These are phyloP conservation scores for Plasmodium sp. DNA, from an alignment of 169 alveolate genomes.

Conservation along the genomic window DNA sequence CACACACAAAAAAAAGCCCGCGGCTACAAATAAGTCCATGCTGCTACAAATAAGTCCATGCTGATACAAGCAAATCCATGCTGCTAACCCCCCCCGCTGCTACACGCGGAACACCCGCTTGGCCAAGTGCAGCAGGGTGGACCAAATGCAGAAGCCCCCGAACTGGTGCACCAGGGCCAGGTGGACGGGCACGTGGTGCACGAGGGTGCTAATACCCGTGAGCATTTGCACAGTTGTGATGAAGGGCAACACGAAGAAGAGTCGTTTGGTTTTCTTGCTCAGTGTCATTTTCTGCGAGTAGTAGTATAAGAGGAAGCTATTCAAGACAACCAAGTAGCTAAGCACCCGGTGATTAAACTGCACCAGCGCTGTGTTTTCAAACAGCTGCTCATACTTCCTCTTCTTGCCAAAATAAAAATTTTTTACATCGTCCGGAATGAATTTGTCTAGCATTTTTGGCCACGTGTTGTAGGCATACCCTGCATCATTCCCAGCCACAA, in stretches of 20 bases:
- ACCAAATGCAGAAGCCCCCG: constrained; percentile 81
- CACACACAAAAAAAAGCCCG: background rate
- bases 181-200: constrained; percentile 83
- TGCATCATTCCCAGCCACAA: constrained; percentile 92
- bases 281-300: constrained; percentile 37
- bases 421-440: constrained; percentile 82
- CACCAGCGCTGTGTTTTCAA: constrained; percentile 87
- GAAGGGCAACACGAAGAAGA: constrained; percentile 80
- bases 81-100: background rate
- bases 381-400: constrained; percentile 75
- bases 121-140: constrained; percentile 76
- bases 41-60: no score
- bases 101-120: background rate
- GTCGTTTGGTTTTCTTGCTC: constrained; percentile 71
- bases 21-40: background rate
- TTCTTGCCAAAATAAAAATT: constrained; percentile 36
- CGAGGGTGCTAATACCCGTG: constrained; percentile 78
- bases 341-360: constrained; percentile 90
- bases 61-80: no score
- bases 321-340: constrained; percentile 79
- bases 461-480: constrained; percentile 91
- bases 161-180: constrained; percentile 83
- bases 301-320: constrained; percentile 56
- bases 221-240: constrained; percentile 79
- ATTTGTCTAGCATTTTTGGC: constrained; percentile 88